phyloP scores from a whole-genome alignment of 495 filamentous ascomycete species.

The Venustampulla echinocandica region DNA sequence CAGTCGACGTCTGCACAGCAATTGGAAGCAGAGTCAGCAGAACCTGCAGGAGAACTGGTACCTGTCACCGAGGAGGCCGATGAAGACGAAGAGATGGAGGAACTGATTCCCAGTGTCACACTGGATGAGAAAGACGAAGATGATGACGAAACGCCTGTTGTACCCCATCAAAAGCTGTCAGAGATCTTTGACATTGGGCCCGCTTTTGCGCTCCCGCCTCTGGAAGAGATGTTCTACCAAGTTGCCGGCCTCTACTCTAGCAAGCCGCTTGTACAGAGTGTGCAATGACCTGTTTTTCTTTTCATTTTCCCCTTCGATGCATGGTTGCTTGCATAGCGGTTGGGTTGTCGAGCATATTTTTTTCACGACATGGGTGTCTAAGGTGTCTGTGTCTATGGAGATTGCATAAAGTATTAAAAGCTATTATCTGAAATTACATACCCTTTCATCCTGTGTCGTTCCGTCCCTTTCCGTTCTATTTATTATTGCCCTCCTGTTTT shows the following conservation, averaged over 20 bases:
- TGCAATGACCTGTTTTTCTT: conserved; percentile 4
- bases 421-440: conserved; percentile 5
- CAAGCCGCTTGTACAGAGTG: conserved; percentile 29
- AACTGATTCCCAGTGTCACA: conserved; percentile 11
- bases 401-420: conserved; percentile 5
- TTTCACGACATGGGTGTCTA: too few relatives aligned
- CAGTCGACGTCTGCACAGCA: conserved; percentile 40
- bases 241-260: conserved; percentile 53
- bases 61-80: conserved; percentile 18
- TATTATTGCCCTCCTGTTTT: too few relatives aligned
- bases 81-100: conserved; percentile 31
- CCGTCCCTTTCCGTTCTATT: too few relatives aligned
- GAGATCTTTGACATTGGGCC: conserved; percentile 66
- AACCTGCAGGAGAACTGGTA: conserved; percentile 2
- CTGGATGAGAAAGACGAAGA: conserved; percentile 17
- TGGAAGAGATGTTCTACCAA: conserved; percentile 68
- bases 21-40: conserved; percentile 29
- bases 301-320: not conserved
- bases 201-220: conserved; percentile 66
- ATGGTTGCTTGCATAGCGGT: conserved; percentile 12
- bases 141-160: conserved; percentile 40
- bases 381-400: conserved; percentile 3
- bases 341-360: conserved; percentile 10
- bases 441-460: too few relatives aligned
- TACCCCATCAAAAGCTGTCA: conserved; percentile 57